Evolutionary conservation across 2,329 filamentous ascomycete genomes (phyloP).

Genomic region (Fusarium redolens): DNA sequence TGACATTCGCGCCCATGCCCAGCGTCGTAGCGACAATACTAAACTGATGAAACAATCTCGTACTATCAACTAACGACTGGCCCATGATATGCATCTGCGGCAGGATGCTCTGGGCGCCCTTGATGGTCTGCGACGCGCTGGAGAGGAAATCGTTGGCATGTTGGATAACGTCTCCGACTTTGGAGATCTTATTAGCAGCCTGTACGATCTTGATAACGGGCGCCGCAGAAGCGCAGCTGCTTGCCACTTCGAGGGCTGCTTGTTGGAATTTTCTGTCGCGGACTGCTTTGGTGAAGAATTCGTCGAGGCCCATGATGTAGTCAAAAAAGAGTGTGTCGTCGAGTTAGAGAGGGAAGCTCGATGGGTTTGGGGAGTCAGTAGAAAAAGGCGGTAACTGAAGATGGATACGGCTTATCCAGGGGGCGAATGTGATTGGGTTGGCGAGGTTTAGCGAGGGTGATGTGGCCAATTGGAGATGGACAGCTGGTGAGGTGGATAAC

Average conservation of each 20-base stretch:
- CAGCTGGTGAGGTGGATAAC: conserved; percentile 19
- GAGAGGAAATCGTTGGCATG: conserved; percentile 40
- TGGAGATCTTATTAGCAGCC: conserved; percentile 42
- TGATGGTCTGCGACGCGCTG: conserved; percentile 40
- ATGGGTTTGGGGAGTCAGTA: conserved; percentile 9
- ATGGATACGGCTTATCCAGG: conserved; percentile 23
- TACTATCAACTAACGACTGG: conserved; percentile 49
- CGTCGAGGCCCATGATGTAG: conserved; percentile 26
- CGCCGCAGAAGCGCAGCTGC: conserved; percentile 24
- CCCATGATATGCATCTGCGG: conserved; percentile 51
- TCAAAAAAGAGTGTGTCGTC: neutral
- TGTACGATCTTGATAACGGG: conserved; percentile 42
- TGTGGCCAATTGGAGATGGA: conserved; percentile 13
- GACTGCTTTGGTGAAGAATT: conserved; percentile 23
- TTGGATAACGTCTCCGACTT: conserved; percentile 40
- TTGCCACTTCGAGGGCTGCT: conserved; percentile 28
- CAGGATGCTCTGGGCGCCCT: conserved; percentile 40
- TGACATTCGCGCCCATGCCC: conserved; percentile 50
- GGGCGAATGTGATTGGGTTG: neutral
- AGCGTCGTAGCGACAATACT: conserved; percentile 46
- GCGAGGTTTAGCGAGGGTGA: neutral
- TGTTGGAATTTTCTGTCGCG: conserved; percentile 27
- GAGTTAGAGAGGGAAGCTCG: neutral
- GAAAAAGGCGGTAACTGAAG: conserved; percentile 32
- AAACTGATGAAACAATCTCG: conserved; percentile 48